Evolutionary conservation across 257 asterid genomes (phyloP).

Genomic region (Nicotiana knightiana): DNA sequence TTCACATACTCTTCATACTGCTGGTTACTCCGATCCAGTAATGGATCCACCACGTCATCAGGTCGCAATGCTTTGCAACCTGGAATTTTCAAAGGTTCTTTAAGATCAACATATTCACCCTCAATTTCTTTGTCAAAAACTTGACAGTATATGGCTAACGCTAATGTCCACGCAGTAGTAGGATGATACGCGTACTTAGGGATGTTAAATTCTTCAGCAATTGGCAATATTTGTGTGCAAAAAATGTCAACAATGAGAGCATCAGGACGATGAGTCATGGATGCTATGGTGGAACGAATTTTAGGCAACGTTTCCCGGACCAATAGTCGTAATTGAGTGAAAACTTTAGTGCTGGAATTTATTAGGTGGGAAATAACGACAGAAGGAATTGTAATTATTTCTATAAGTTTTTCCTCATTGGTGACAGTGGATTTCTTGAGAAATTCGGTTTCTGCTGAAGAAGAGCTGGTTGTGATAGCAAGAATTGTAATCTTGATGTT

Average conservation of each 20-base stretch:
- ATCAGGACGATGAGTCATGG: conserved; percentile 6
- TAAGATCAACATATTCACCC: conserved; percentile 14
- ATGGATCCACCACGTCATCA: conserved; percentile 10
- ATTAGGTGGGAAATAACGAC: background rate
- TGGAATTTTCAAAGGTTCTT: conserved; percentile 12
- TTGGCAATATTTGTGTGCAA: background rate
- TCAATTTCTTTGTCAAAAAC: conserved; percentile 14
- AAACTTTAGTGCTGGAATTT: background rate
- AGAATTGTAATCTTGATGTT: conserved; percentile 14
- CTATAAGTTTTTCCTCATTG: background rate
- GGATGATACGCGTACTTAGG: background rate
- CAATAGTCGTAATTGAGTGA: background rate
- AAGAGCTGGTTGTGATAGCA: background rate
- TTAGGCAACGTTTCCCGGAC: background rate
- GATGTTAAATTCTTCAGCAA: conserved; percentile 16
- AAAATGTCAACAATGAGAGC: conserved; percentile 17
- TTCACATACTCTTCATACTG: conserved; percentile 5
- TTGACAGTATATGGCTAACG: background rate
- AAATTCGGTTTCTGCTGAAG: background rate
- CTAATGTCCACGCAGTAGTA: conserved; percentile 9
- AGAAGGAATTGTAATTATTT: conserved; percentile 1
- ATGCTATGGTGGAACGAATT: background rate
- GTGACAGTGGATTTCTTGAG: background rate
- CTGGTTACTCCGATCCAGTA: conserved; percentile 2
- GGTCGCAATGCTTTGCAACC: conserved; percentile 15